phyloP scores from a whole-genome alignment of 768 basidiomycete genomes.

The Amanita inopinata region DNA sequence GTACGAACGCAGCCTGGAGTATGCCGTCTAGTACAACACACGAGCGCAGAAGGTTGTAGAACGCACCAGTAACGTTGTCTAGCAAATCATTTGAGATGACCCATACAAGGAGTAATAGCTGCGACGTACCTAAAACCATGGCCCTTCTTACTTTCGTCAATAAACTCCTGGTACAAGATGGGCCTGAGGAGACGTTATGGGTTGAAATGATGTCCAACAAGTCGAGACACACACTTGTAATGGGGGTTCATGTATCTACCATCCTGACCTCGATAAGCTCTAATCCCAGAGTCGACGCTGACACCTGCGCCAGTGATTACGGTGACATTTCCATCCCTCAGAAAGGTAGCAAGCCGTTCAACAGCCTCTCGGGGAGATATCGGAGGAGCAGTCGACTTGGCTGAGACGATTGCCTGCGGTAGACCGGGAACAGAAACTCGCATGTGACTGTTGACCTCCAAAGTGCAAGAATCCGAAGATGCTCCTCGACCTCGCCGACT shows the following conservation, averaged over 20 bases:
- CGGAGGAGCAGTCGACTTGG: conserved; percentile 23
- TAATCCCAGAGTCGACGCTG: conserved; percentile 90
- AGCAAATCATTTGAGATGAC: conserved; percentile 8
- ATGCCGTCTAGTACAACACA: not conserved
- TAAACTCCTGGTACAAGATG: conserved; percentile 76
- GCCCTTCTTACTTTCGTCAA: conserved; percentile 63
- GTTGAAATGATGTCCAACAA: not conserved
- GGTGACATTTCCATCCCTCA: conserved; percentile 59
- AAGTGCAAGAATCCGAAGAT: conserved; percentile 14
- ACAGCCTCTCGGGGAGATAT: conserved; percentile 43
- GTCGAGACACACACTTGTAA: conserved; percentile 51
- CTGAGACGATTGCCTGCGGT: conserved; percentile 48
- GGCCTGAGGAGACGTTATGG: conserved; percentile 29
- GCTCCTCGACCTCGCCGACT: conserved; percentile 1
- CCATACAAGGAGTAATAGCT: conserved; percentile 3
- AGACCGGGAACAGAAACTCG: conserved; percentile 72
- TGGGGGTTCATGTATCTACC: conserved; percentile 88
- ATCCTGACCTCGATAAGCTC: conserved; percentile 85
- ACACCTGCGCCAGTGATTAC: conserved; percentile 89
- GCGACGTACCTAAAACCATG: conserved; percentile 54
- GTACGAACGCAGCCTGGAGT: conserved; percentile 59
- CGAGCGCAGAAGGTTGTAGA: conserved; percentile 9
- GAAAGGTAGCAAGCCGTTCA: conserved; percentile 53
- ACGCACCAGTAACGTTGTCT: conserved; percentile 79
- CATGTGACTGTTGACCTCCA: conserved; percentile 43